Evolutionary conservation across 2,329 filamentous ascomycete genomes (phyloP).

Genomic region (Coniochaeta prunicola): DNA sequence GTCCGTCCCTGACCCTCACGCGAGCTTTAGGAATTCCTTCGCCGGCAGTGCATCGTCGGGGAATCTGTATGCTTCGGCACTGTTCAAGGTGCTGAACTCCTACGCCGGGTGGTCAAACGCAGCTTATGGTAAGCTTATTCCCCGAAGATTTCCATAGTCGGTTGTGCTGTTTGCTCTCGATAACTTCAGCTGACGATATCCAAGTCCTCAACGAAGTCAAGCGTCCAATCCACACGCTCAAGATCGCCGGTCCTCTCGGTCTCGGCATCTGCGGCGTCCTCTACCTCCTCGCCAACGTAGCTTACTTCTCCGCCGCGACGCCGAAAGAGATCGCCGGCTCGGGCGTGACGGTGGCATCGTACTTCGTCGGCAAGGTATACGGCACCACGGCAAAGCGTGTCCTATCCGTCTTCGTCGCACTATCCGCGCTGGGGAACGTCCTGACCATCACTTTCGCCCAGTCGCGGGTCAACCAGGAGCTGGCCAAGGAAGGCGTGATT

Average conservation of each 20-base stretch:
- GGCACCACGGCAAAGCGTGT: slow-evolving; percentile 42
- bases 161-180: not conserved
- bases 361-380: slow-evolving; percentile 57
- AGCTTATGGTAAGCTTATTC: not conserved
- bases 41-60: slow-evolving; percentile 19
- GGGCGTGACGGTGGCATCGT: slow-evolving; percentile 51
- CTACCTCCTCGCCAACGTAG: slow-evolving; percentile 57
- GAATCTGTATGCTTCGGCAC: slow-evolving; percentile 42
- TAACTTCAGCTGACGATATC: slow-evolving; percentile 59
- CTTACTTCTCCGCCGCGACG: slow-evolving; percentile 57
- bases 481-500: slow-evolving; percentile 63
- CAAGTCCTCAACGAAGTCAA: slow-evolving; percentile 47
- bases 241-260: slow-evolving; percentile 50
- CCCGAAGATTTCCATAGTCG: slow-evolving; percentile 26
- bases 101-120: slow-evolving; percentile 24
- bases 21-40: not conserved
- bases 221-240: slow-evolving; percentile 27
- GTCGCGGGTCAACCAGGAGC: slow-evolving; percentile 52
- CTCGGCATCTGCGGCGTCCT: slow-evolving; percentile 37
- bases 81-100: slow-evolving; percentile 52
- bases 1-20: not conserved
- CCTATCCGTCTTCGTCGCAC: slow-evolving; percentile 48
- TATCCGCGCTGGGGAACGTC: slow-evolving; percentile 57
- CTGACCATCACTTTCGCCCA: slow-evolving; percentile 54
- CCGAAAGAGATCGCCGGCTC: slow-evolving; percentile 50